phyloP scores from a whole-genome alignment of 352 stramenopile species.

The Globisporangium uncinulatum region DNA sequence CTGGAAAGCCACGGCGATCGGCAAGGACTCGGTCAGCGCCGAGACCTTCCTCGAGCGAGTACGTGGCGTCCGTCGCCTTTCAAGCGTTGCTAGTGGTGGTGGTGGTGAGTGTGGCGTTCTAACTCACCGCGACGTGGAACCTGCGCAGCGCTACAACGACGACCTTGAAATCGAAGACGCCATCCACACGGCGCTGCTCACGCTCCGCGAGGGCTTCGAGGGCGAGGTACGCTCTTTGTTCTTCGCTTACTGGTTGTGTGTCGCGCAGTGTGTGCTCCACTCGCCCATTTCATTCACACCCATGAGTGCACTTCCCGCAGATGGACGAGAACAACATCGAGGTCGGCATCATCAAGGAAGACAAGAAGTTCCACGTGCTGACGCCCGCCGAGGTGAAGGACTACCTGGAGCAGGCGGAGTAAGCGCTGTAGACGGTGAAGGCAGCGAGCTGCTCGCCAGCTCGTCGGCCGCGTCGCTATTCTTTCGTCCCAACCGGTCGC shows the following conservation, averaged over 20 bases:
- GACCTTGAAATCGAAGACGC: slow-evolving; percentile 99
- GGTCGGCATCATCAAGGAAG: slow-evolving; percentile 95
- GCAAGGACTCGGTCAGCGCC: slow-evolving; percentile 97
- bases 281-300: neutral
- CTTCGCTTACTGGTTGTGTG: neutral
- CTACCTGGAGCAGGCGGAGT: slow-evolving; percentile 99
- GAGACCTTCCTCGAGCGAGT: slow-evolving; percentile 99
- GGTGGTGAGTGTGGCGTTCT: no score
- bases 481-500: neutral
- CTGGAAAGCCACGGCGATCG: slow-evolving; percentile 99
- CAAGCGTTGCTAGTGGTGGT: no score
- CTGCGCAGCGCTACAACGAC: slow-evolving; percentile 84
- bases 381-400: slow-evolving; percentile 98
- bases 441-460: neutral
- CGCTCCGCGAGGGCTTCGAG: slow-evolving; percentile 98
- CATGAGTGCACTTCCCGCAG: slow-evolving; percentile 33
- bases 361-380: slow-evolving; percentile 97
- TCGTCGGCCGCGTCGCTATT: neutral
- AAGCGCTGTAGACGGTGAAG: slow-evolving; percentile 21
- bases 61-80: slow-evolving; percentile 30
- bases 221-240: slow-evolving; percentile 55
- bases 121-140: neutral
- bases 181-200: slow-evolving; percentile 98
- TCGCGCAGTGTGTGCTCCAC: no score
- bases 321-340: slow-evolving; percentile 99